Base-by-base conservation (phyloP, 345 rosid species). In the Barbarea vulgaris region DNA sequence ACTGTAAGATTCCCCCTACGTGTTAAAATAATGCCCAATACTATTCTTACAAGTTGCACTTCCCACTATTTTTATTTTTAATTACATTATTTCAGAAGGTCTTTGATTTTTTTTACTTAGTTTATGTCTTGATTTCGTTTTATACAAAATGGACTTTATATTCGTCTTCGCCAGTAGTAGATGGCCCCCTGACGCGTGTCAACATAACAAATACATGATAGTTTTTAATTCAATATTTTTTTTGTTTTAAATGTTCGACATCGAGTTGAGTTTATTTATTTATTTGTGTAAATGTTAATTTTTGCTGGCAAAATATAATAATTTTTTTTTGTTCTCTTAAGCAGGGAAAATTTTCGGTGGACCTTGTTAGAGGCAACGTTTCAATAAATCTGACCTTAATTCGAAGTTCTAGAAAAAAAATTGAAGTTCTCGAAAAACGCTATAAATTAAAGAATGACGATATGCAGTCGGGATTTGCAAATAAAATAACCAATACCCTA, bases 1-100 rank as follows among this genome's bases (percentile, higher is more conserved):
- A 77, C 80, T 55, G 80, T 77, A 70, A 77, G 72, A 77, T 77
- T 64, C 80, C 21, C 36, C 55, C 46, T 64, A 56, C 76, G 67
- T 64, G 76, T 64, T 77, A 77, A 64, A 77, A 55, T 77, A 77
- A 55, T 77, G 6, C 21, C 76, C 55, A 77, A 70, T 70, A 64
- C 22, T 33, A 5, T 36, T 70, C 60, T 69, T 77, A 77, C 75
- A 69, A 76, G 65, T 62, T 69, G 59, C 75, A 42, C 18, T 44
- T 44, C 65, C 52, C 41, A 69, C 75, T 54, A 11, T 69, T 53
- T 18, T 31, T 15, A 31, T 41, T 9, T 52, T 55, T 7, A 41
- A 22, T 42, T 52, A 31, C 58, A 54, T 63, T 62, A 70, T 1
- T 76, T 53, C 27, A 70, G 52, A 70, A 64, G 12, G 47, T 56